Evolutionary conservation across 345 rosid species (phyloP).

Genomic region (Punica granatum): DNA sequence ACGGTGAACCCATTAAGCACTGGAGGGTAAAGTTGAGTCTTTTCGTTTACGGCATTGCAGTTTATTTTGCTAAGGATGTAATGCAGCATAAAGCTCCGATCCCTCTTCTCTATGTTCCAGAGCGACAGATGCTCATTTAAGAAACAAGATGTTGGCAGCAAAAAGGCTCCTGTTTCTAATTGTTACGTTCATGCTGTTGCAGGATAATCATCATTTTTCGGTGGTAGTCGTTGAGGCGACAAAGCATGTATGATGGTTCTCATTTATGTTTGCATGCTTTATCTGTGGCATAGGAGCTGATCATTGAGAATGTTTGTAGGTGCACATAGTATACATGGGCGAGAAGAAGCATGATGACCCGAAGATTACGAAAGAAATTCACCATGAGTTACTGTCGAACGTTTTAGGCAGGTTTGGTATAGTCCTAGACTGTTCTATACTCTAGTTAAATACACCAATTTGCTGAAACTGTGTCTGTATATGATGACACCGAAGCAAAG

Average conservation of each 20-base stretch:
- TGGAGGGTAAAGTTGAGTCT: not conserved
- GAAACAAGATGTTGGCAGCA: not conserved
- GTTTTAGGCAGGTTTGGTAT: conserved; percentile 33
- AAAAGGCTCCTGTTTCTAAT: not conserved
- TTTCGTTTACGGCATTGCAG: too few relatives aligned
- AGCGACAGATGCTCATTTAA: not conserved
- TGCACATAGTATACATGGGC: conserved; percentile 41
- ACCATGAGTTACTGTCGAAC: conserved; percentile 27
- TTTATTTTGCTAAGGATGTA: too few relatives aligned
- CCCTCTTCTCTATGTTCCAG: not conserved
- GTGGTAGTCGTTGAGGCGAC: not conserved
- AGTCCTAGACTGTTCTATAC: not conserved
- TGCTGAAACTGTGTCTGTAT: not conserved
- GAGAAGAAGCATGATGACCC: conserved; percentile 36
- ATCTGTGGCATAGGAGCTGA: not conserved
- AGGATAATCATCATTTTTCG: not conserved
- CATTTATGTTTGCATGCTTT: not conserved
- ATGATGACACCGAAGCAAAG: conserved; percentile 17
- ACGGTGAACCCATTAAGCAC: not conserved
- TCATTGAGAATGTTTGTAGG: conserved; percentile 11
- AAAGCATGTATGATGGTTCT: not conserved
- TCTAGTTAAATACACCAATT: not conserved
- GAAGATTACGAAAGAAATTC: conserved; percentile 20
- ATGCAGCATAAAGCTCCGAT: not conserved
- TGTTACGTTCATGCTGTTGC: not conserved